Conservation (phyloP, 805 yeast genomes). For the Candida ulmi region DNA sequence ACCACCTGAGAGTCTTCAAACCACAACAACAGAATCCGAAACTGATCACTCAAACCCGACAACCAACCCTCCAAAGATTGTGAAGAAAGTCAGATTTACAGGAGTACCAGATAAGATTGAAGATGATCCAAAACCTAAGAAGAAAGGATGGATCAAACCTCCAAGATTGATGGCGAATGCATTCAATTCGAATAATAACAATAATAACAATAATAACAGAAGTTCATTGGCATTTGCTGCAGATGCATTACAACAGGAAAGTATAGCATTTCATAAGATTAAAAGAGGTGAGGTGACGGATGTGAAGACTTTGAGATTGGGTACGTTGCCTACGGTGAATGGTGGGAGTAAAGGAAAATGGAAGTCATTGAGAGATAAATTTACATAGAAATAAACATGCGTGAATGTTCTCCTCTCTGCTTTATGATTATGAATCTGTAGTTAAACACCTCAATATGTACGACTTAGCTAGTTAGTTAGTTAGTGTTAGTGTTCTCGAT, state of each 20-base stretch:
- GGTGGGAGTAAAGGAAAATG: not conserved
- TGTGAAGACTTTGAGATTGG: not conserved
- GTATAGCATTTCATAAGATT: constrained; percentile 18
- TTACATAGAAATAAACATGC: too few species aligned
- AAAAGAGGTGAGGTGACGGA: constrained; percentile 12
- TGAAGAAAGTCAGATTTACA: constrained; percentile 23
- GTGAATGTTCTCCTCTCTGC: too few species aligned
- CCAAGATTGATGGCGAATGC: constrained; percentile 9
- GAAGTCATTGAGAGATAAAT: not conserved
- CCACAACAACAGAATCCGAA: not conserved
- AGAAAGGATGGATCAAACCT: constrained; percentile 19
- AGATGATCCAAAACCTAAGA: constrained; percentile 17
- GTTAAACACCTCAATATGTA: too few species aligned
- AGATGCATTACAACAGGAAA: constrained; percentile 20
- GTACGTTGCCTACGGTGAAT: not conserved
- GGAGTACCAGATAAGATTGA: constrained; percentile 21
- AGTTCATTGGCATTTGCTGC: constrained; percentile 17
- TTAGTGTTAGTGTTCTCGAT: too few species aligned
- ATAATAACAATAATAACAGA: constrained; percentile 1
- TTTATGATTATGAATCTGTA: too few species aligned
- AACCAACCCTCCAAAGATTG: constrained; percentile 8
- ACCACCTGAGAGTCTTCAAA: not conserved
- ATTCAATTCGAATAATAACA: constrained; percentile 2
- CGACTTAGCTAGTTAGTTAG: too few species aligned
- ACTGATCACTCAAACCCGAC: too few species aligned